Conservation (phyloP, 202 grass and related monocot genomes). For the Thinopyrum obtusiflorum region DNA sequence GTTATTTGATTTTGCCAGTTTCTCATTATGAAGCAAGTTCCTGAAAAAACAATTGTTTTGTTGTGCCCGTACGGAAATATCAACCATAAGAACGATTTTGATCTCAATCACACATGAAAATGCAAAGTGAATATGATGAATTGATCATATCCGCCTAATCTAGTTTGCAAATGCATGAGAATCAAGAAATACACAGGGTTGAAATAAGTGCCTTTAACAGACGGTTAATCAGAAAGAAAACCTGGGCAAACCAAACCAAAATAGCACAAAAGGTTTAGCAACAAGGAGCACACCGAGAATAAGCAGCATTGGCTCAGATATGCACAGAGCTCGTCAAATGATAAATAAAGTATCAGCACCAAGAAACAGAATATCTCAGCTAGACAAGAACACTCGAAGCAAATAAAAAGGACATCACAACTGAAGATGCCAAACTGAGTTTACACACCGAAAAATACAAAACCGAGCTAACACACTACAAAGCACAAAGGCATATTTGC, state of each 20-base stretch:
- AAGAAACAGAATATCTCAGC: constrained; percentile 41
- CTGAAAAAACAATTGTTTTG: neutral
- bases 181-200: neutral
- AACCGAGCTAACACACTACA: neutral
- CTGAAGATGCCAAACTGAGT: constrained; percentile 12
- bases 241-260: neutral
- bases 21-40: neutral
- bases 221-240: neutral
- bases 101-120: neutral
- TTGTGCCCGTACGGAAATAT: neutral
- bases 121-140: neutral
- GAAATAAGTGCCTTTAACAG: neutral
- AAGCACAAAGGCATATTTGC: neutral
- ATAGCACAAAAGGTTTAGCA: neutral
- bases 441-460: neutral
- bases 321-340: constrained; percentile 54
- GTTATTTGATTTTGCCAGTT: neutral
- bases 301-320: constrained; percentile 41
- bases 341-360: constrained; percentile 52
- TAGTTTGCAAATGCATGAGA: neutral
- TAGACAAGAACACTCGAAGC: constrained; percentile 2
- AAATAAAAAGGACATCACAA: constrained; percentile 38
- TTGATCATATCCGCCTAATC: neutral
- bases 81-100: neutral
- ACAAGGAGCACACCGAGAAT: neutral